These are phyloP conservation scores for Evansstolkia leycettana DNA, from an alignment of 495 filamentous ascomycete species.

Conservation along the genomic window DNA sequence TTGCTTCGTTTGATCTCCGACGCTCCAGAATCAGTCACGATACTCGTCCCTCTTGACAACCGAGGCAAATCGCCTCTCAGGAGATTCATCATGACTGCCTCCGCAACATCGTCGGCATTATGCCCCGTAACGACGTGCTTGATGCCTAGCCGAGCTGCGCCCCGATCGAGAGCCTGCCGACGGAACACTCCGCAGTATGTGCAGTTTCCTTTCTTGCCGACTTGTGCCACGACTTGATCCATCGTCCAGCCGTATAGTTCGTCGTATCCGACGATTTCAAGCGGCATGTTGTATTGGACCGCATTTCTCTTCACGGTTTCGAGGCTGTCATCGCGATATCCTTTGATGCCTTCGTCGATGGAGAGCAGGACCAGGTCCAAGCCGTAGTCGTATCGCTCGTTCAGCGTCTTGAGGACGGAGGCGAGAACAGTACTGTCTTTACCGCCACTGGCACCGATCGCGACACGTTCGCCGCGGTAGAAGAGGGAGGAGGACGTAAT, in stretches of 20 bases:
- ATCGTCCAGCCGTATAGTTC: slow-evolving; percentile 99
- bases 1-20: slow-evolving; percentile 85
- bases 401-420: slow-evolving; percentile 86
- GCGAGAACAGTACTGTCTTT: slow-evolving; percentile 97
- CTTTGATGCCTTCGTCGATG: slow-evolving; percentile 95
- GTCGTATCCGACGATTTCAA: slow-evolving; percentile 83
- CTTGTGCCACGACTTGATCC: slow-evolving; percentile 91
- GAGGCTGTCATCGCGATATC: slow-evolving; percentile 88
- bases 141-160: slow-evolving; percentile 77
- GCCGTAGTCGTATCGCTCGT: slow-evolving; percentile 78
- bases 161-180: slow-evolving; percentile 85
- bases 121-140: slow-evolving; percentile 94
- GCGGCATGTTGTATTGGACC: slow-evolving; percentile 74
- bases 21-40: slow-evolving; percentile 64
- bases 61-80: slow-evolving; percentile 82
- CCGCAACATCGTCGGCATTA: slow-evolving; percentile 96
- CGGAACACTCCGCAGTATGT: slow-evolving; percentile 97
- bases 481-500: slow-evolving; percentile 72
- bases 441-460: slow-evolving; percentile 91
- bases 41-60: slow-evolving; percentile 80
- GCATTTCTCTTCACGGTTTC: slow-evolving; percentile 95
- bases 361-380: slow-evolving; percentile 76
- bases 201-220: slow-evolving; percentile 98
- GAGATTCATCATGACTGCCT: slow-evolving; percentile 96
- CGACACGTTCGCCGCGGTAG: slow-evolving; percentile 70